Evolutionary conservation across 371 early-diverging fungal genomes (phyloP), one percentile per base, ranked within the genome.

Genomic region (Mucor saturninus): DNA sequence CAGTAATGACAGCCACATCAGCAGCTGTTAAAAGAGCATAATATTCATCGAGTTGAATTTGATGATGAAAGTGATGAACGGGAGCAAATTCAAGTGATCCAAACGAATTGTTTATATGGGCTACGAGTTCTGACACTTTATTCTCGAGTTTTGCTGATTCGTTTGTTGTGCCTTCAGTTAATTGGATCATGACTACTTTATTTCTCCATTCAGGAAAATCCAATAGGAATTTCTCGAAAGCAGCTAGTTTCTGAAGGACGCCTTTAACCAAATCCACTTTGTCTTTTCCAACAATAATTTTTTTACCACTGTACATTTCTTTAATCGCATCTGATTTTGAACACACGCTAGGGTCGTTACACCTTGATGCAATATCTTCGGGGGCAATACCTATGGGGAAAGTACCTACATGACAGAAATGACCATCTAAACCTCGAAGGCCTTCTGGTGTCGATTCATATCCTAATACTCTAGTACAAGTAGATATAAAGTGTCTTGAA

Each of bases 201-300:
- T 93, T 88, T 26, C 84, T 86, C 91, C 93, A 95, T 65, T 98
- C 93, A 2, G 98, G 98, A 69, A 93, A 93, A 52, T 89, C 85
- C 6, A 78, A 72, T 54, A 99, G 71, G 61, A 99, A 98, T 65
- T 89, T 91, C 76, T 97, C 95, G 74, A 95, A 99, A 0, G 95
- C 97, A 42, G 90, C 86, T 45, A 99, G 71, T 77, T 99, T 98
- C 72, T 99, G 98, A 29, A 94, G 86, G 29, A 99, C 95, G 15
- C 99, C 99, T 69, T 99, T 99, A 56, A 98, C 96, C 53, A 93
- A 91, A 81, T 99, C 99, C 29, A 98, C 83, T 79, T 98, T 97
- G 76, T 99, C 99, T 32, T 98, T 86, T 2, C 98, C 99, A 30
- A 99, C 90, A 52, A 99, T 87, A 53, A 99, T 92, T 64, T 91